Evolutionary conservation across 2,329 filamentous ascomycete species (phyloP).

Genomic region (Beauveria brongniartii): DNA sequence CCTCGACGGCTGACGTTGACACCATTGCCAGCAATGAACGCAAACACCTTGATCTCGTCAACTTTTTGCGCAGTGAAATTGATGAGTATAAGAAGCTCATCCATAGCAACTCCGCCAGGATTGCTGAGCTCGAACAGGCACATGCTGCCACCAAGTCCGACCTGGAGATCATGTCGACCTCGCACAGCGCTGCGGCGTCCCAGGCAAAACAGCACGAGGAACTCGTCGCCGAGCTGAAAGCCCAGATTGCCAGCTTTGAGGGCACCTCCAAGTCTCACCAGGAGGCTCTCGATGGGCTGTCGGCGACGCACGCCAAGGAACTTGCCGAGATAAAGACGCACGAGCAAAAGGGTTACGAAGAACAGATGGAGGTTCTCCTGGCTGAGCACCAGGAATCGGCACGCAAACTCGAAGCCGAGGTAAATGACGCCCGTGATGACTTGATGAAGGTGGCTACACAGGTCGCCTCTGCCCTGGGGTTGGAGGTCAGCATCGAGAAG

Average conservation of each 20-base stretch:
- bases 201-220: slow-evolving; percentile 39
- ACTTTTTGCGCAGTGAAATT: slow-evolving; percentile 62
- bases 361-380: slow-evolving; percentile 50
- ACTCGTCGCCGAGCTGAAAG: slow-evolving; percentile 45
- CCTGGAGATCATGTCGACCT: slow-evolving; percentile 56
- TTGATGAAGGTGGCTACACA: slow-evolving; percentile 56
- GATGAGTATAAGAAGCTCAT: slow-evolving; percentile 74
- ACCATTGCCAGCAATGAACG: slow-evolving; percentile 37
- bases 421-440: slow-evolving; percentile 57
- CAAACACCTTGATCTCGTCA: slow-evolving; percentile 52
- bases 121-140: slow-evolving; percentile 66
- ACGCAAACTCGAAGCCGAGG: slow-evolving; percentile 51
- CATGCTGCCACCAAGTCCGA: slow-evolving; percentile 59
- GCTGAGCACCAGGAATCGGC: slow-evolving; percentile 51
- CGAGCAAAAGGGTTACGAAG: slow-evolving; percentile 49
- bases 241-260: slow-evolving; percentile 53
- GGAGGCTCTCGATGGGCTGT: slow-evolving; percentile 41
- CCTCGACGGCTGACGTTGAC: slow-evolving; percentile 32
- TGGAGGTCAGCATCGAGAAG: slow-evolving; percentile 61
- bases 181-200: slow-evolving; percentile 43
- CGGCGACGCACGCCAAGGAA: slow-evolving; percentile 41
- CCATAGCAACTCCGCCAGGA: slow-evolving; percentile 56
- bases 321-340: slow-evolving; percentile 38
- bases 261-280: slow-evolving; percentile 47
- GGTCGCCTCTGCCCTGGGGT: slow-evolving; percentile 50